A percentile compares a stretch with the other conserved stretches of the same genome.
These are phyloP conservation scores for Penicillium sclerotiorum DNA, from an alignment of 2,329 filamentous ascomycete species.

Conservation along the genomic window DNA sequence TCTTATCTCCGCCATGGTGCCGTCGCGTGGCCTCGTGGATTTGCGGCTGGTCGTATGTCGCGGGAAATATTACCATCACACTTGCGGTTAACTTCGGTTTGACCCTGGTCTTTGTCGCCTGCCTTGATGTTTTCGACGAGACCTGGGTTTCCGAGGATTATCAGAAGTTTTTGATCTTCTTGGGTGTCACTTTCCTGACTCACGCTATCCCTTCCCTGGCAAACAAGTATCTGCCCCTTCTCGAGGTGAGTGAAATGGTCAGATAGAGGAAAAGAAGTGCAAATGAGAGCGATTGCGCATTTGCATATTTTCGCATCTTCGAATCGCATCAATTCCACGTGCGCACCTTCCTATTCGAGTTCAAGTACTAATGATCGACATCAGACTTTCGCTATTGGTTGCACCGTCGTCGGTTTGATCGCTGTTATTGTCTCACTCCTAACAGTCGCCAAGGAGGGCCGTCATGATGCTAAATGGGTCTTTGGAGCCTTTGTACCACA, in stretches of 20 bases:
- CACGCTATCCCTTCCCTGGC: constrained; percentile 54
- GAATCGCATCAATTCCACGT: constrained; percentile 9
- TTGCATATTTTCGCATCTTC: no score
- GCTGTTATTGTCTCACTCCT: constrained; percentile 69
- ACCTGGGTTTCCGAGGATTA: constrained; percentile 49
- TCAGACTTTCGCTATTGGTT: constrained; percentile 75
- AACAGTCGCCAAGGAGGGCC: constrained; percentile 67
- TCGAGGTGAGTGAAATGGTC: constrained; percentile 62
- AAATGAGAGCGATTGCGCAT: neutral
- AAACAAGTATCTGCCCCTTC: constrained; percentile 55
- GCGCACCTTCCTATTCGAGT: constrained; percentile 31
- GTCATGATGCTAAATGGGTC: constrained; percentile 64
- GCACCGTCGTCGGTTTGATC: constrained; percentile 64
- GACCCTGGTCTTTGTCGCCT: constrained; percentile 54
- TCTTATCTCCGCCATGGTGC: constrained; percentile 64
- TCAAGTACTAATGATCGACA: neutral
- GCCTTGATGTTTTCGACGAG: constrained; percentile 57
- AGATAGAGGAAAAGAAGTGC: neutral
- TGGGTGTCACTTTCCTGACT: constrained; percentile 65
- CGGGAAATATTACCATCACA: constrained; percentile 77
- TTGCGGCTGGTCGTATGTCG: constrained; percentile 71
- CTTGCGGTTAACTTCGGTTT: constrained; percentile 72
- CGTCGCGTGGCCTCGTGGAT: constrained; percentile 68
- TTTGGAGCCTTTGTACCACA: constrained; percentile 55
- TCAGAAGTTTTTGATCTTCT: constrained; percentile 69